phyloP scores from a whole-genome alignment of 352 stramenopile species.

The Phytophthora kernoviae region DNA sequence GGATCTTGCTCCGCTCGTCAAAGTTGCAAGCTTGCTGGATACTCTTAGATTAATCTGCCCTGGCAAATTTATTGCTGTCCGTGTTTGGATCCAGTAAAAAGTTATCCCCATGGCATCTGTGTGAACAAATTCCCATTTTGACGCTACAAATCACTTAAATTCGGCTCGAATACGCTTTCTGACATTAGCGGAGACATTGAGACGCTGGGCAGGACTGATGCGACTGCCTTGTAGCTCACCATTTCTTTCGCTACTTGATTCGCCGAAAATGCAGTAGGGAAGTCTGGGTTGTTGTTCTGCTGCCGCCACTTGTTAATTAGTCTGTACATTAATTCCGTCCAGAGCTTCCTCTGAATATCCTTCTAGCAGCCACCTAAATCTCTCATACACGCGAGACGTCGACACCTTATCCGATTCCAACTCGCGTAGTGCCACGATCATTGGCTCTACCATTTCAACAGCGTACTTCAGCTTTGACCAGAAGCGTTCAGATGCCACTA shows the following conservation, averaged over 20 bases:
- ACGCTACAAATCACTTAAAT: no score
- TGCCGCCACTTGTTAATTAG: neutral
- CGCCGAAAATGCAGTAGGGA: neutral
- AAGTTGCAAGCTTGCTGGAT: constrained; percentile 1
- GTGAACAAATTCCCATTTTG: constrained; percentile 12
- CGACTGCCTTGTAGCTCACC: neutral
- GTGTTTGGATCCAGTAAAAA: constrained; percentile 16
- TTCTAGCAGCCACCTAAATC: constrained; percentile 1
- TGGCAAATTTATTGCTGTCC: neutral
- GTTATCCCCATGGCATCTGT: constrained; percentile 11
- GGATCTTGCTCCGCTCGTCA: neutral
- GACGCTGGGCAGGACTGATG: neutral
- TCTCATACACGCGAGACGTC: constrained; percentile 8
- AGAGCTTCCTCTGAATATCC: neutral
- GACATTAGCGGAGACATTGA: neutral
- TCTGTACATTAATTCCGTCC: neutral
- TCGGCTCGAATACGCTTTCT: neutral
- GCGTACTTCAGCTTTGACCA: constrained; percentile 4
- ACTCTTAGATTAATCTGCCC: neutral
- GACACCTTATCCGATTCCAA: constrained; percentile 3
- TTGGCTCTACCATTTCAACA: constrained; percentile 7
- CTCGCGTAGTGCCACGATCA: constrained; percentile 5
- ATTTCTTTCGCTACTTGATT: neutral
- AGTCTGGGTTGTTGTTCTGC: neutral
- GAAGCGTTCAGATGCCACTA: neutral